Base-by-base conservation (phyloP, 148 eudicot genomes). In the Fagopyrum homotropicum region DNA sequence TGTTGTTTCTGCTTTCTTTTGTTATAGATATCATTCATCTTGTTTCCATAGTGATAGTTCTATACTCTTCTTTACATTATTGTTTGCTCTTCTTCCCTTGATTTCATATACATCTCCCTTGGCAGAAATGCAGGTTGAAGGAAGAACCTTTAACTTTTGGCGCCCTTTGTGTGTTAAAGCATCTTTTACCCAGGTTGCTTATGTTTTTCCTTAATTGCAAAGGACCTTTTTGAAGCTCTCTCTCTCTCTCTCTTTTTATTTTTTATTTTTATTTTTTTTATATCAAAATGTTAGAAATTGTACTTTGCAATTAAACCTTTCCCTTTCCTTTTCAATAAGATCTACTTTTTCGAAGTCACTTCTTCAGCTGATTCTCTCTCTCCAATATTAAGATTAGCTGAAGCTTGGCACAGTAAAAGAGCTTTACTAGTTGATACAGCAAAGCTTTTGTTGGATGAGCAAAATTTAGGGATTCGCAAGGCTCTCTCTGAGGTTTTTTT, bases 71-170 rank as follows among this genome's bases (percentile, higher is more conserved):
- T 6, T 61, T 19, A 26, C 49, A 70, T n/a, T 3, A 45, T 45
- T 68, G 5, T 70, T 14, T 40, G 5, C 16, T 74, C 72, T 47
- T 47, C 14, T 19, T 48, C 14, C 35, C 46, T 48, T 71, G n/a
- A 75, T 80, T 54, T n/a, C 35, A 69, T 22, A 80, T 79, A 45
- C 77, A 74, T 63, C 52, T 72, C 61, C 60, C 64, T 78, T 68
- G 52, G 76, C 92, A 92, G 97, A 95, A 92, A 89, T 95, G 97
- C 91, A 90, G 87, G 83, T 77, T 95, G 85, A 92, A 96, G 80
- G 99, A 96, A 82, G 94, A 96, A 74, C 85, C 92, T 70, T 63
- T 84, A 79, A 92, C 94, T 80, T 92, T 92, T 87, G 97, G 99
- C 51, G 91, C 99, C 73, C 93, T 96, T 43, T 88, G 88, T 82